Evolutionary conservation across 1,139 yeast species (phyloP), one percentile per base, ranked within the genome.

Genomic region (Scheffersomyces lignicola): DNA sequence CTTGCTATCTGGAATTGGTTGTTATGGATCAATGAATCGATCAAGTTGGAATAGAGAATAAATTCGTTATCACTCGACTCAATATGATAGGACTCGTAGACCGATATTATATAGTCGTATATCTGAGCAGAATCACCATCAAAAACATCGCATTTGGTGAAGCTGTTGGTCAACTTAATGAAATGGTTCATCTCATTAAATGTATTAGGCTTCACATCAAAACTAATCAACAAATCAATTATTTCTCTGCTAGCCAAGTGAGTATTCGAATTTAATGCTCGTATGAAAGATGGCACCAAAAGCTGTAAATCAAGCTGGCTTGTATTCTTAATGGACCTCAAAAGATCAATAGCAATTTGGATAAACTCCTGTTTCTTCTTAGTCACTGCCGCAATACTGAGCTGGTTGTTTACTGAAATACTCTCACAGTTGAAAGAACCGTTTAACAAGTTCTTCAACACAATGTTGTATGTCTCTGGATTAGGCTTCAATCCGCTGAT

Each of bases 281-380:
- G 40, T 20, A 65, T 43, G 12, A 68, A 38, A 24, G 53, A 47
- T 3, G 69, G 65, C 12, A 65, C 45, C 12, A 66, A 43, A 2
- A 22, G 18, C 7, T 41, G 22, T 39, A 56, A 54, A 41, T 56
- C 66, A 33, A 68, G 52, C 29, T 64, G 57, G 11, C 49, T 49
- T 14, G 44, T 37, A 16, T 53, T 45, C 5, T 52, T 43, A 12
- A 84, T 75, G 21, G 79, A 67, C 31, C 48, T 54, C 41, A 80
- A 73, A 41, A 83, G 66, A 45, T 81, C 86, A 36, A 77, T 54
- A 0, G 84, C 83, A 39, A 83, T 75, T 51, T 78, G 76, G 43
- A 75, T 72, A 52, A 80, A 83, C 51, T 83, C 88, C 37, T 80
- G 80, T 39, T 73, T 68, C 31, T 80, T 77, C 18, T 60, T 49